Evolutionary conservation across 164 flowering plant genomes (phyloP), one percentile per base, ranked within the genome.

Genomic region (Protea cynaroides): DNA sequence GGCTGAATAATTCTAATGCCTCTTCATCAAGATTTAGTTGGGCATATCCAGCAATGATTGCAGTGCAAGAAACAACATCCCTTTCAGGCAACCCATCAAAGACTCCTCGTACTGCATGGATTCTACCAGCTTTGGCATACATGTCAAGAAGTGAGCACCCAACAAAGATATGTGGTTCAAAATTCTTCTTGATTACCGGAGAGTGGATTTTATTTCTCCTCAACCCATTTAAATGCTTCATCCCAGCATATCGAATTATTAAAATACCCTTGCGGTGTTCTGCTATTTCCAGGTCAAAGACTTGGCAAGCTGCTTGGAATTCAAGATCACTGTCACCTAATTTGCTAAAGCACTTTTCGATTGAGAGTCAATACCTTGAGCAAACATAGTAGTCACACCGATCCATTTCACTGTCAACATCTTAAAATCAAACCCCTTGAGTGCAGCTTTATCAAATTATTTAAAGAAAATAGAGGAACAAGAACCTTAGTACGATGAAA

Each of bases 111-210:
- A 90, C 90, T 65, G 84, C 93, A 63, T 73, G 76, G 58, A 84
- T 79, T 69, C 63, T 77, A 29, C 87, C 86, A 47, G 82, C 75
- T 78, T 87, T 87, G 29, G 90, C 88, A 70, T 87, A 87, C 87
- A 85, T 80, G 75, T 85, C 93, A 57, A 87, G 88, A 66, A 87
- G 93, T 13, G 93, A 87, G 75, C 93, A 82, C 25, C 88, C 88
- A 58, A 87, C 93, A 71, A 50, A 82, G 18, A 79, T 69, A 47
- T 85, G 83, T 57, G 71, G 60, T 47, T 81, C 88, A 61, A 68
- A 79, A 43, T 62, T 76, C 59, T 49, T 69, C 75, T 79, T 83
- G 52, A 84, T 67, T 53, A 79, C 58, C 8, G 73, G 75, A 62
- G 80, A 75, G 61, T 87, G 93, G 43, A 85, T 73, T 40, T 8